A percentile compares a stretch with the other conserved stretches of the same genome.
phyloP scores from a whole-genome alignment of 345 rosid genomes.

The Brassica nigra region DNA sequence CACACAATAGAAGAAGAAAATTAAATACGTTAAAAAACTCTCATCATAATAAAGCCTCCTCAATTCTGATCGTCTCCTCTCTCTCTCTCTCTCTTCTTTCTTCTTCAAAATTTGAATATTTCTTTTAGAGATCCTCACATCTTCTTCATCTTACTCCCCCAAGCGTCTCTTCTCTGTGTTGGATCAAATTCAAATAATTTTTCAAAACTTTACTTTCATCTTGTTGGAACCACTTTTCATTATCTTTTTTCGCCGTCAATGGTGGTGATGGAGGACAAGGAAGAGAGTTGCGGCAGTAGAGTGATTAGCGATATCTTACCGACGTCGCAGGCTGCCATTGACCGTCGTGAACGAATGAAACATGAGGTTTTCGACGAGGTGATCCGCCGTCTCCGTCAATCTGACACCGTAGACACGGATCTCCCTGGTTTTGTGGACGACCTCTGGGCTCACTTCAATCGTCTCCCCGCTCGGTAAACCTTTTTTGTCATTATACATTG shows the following conservation, averaged over 20 bases:
- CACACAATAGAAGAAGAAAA: background rate
- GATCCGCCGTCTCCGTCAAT: constrained; percentile 66
- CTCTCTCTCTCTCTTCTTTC: background rate
- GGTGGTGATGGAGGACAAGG: constrained; percentile 64
- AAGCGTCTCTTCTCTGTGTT: background rate
- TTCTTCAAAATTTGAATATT: background rate
- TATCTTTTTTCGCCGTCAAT: constrained; percentile 33
- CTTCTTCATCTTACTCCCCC: background rate
- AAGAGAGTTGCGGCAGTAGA: constrained; percentile 68
- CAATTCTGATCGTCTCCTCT: background rate
- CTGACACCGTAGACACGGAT: constrained; percentile 53
- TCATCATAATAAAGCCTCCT: background rate
- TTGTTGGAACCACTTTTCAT: background rate
- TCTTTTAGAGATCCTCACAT: background rate
- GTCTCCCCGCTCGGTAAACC: constrained; percentile 81
- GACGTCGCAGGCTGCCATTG: constrained; percentile 40
- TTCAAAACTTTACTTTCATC: background rate
- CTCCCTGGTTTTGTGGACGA: constrained; percentile 70
- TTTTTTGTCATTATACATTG: background rate
- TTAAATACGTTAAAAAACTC: constrained; percentile 2
- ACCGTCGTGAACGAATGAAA: constrained; percentile 66
- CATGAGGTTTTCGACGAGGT: constrained; percentile 69
- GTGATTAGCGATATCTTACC: constrained; percentile 44
- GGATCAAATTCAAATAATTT: background rate
- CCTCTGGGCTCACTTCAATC: constrained; percentile 91